These are phyloP conservation scores for Laguncularia racemosa DNA, from an alignment of 345 rosid genomes.

Conservation along the genomic window DNA sequence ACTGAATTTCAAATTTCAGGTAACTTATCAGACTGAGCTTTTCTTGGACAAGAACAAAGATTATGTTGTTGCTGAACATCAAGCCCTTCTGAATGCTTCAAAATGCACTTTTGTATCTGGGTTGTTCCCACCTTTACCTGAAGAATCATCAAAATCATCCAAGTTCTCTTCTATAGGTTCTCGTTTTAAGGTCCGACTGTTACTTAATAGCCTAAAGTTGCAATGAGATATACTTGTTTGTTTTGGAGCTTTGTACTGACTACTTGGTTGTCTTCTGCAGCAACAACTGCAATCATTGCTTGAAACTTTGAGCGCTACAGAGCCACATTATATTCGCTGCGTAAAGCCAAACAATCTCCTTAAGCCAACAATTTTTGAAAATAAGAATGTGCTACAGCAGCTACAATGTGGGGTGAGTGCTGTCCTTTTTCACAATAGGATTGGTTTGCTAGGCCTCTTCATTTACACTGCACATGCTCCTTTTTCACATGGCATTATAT, in stretches of 20 bases:
- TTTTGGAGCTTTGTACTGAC: not conserved
- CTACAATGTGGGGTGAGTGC: conserved; percentile 94
- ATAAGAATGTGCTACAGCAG: conserved; percentile 70
- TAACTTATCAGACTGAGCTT: conserved; percentile 87
- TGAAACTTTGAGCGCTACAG: conserved; percentile 82
- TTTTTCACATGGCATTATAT: not conserved
- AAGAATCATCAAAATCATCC: conserved; percentile 77
- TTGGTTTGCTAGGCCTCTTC: not conserved
- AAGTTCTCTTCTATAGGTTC: conserved; percentile 97
- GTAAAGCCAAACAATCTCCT: conserved; percentile 94
- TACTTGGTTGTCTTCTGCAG: conserved; percentile 35
- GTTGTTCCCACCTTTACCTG: conserved; percentile 69
- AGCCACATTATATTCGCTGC: conserved; percentile 96
- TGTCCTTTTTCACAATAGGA: not conserved
- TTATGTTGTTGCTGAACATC: conserved; percentile 92
- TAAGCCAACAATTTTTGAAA: conserved; percentile 88
- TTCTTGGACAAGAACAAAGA: conserved; percentile 98
- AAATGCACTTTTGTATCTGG: conserved; percentile 71
- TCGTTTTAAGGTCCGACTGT: conserved; percentile 67
- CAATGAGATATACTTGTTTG: not conserved
- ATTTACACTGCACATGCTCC: not conserved
- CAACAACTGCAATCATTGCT: conserved; percentile 95
- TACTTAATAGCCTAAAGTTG: conserved; percentile 1
- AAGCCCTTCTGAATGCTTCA: conserved; percentile 73
- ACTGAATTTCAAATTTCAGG: conserved; percentile 33